Evolutionary conservation across 805 yeast genomes (phyloP).

Genomic region (Metschnikowia henanensis): DNA sequence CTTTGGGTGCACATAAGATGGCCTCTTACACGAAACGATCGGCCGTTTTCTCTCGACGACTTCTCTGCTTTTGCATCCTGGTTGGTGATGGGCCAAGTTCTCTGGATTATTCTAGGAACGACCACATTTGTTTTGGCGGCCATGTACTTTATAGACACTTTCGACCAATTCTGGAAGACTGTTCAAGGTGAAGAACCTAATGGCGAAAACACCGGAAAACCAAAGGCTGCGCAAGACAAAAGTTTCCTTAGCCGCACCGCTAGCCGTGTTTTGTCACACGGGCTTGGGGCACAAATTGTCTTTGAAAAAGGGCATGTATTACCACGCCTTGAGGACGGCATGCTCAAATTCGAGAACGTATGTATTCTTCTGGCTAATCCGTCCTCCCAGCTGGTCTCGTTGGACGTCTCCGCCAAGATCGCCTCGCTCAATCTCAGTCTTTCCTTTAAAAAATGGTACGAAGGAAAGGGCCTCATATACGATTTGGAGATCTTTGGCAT

Average conservation of each 20-base stretch:
- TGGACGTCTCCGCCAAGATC: slow-evolving; percentile 35
- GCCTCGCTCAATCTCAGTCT: slow-evolving; percentile 45
- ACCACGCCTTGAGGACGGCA: slow-evolving; percentile 51
- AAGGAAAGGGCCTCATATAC: slow-evolving; percentile 52
- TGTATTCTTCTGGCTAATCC: slow-evolving; percentile 16
- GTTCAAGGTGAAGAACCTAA: slow-evolving; percentile 20
- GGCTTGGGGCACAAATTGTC: slow-evolving; percentile 35
- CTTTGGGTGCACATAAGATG: slow-evolving; percentile 44
- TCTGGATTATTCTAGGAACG: slow-evolving; percentile 57
- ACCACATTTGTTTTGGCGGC: slow-evolving; percentile 53
- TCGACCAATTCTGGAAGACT: slow-evolving; percentile 28
- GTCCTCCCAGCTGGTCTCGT: slow-evolving; percentile 15
- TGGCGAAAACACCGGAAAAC: background rate
- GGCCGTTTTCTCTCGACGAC: slow-evolving; percentile 51
- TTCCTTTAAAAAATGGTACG: slow-evolving; percentile 55
- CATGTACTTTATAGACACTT: slow-evolving; percentile 43
- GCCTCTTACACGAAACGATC: slow-evolving; percentile 47
- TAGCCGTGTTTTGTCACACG: slow-evolving; percentile 38
- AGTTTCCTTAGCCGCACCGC: slow-evolving; percentile 35
- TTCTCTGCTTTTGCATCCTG: slow-evolving; percentile 56
- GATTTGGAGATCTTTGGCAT: slow-evolving; percentile 51
- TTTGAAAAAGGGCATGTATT: slow-evolving; percentile 40
- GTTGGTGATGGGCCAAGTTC: slow-evolving; percentile 55
- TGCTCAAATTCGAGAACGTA: slow-evolving; percentile 45
- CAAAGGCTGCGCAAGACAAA: slow-evolving; percentile 13